Base-by-base conservation (phyloP, 306 rosid genomes). In the Vigna radiata region DNA sequence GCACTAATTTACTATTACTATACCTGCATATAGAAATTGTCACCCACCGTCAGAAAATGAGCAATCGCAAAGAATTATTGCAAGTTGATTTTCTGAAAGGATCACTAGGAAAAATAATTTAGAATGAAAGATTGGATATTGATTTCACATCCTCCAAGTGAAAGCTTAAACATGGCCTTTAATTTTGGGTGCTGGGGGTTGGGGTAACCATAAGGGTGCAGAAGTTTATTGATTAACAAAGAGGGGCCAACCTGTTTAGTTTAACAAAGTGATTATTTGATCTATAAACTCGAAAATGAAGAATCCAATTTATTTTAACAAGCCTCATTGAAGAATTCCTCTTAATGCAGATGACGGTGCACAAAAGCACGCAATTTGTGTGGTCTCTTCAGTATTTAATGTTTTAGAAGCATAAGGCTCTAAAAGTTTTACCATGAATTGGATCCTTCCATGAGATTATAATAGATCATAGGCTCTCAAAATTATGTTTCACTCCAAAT, bases 21-120 rank as follows among this genome's bases (percentile, higher is more conserved):
- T 88, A 92, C 88, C 97, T 92, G 87, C 86, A 81, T 39, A 75
- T 7, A 74, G 71, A 69, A 80, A 36, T 81, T 50, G 10, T 18
- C 48, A 60, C 2, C 18, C 33, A 39, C 69, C 8, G 21, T 83
- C 72, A 64, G 66, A 78, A 69, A 13, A 70, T 23, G n/a, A 17
- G 18, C 31, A 60, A 36, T 56, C 25, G 60, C 60, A 23, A 46
- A 70, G 49, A 69, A 67, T 31, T 14, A 8, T 15, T 39, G 68
- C 56, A 53, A 21, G 29, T 19, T 62, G 33, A 55, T 33, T 65
- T 19, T 25, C 58, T n/a, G 5, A 73, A 39, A 31, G 25, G 27
- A 36, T 66, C n/a, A 47, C 16, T 3, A 17, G 19, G 48, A 43
- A 71, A 66, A 53, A 43, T 66, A 39, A 25, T 53, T 68, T 68